Percentiles rank a stretch among this genome's conserved stretches.
Evolutionary conservation across 139 green algal species (phyloP).

Genomic region (Chlamydomonas urium): DNA sequence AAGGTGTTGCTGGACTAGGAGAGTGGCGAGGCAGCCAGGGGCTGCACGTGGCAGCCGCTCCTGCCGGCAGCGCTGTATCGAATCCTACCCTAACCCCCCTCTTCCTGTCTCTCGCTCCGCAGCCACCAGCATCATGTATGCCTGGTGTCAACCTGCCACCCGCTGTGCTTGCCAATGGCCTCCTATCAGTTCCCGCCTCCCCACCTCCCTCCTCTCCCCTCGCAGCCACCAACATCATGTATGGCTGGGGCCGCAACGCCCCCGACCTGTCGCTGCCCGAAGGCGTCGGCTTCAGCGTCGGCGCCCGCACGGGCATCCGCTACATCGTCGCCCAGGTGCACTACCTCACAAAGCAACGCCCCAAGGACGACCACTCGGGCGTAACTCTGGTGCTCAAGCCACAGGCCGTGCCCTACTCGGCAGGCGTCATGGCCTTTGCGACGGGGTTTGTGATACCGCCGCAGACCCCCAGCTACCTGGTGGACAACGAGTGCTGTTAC

Average conservation of each 20-base stretch:
- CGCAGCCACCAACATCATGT: conserved; percentile 30
- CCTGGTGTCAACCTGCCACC: too few relatives aligned
- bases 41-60: too few relatives aligned
- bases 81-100: too few relatives aligned
- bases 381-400: conserved; percentile 55
- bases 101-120: too few relatives aligned
- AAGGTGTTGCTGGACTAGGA: too few relatives aligned
- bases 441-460: conserved; percentile 65
- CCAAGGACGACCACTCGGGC: conserved; percentile 57
- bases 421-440: conserved; percentile 68
- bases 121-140: too few relatives aligned
- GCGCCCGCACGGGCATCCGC: conserved; percentile 39
- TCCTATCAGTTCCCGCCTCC: too few relatives aligned
- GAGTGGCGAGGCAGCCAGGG: too few relatives aligned
- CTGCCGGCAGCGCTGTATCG: too few relatives aligned
- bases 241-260: conserved; percentile 83
- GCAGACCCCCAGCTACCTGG: conserved; percentile 25
- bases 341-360: conserved; percentile 47
- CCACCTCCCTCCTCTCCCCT: not conserved
- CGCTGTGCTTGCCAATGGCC: too few relatives aligned
- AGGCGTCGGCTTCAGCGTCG: conserved; percentile 68
- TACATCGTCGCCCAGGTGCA: conserved; percentile 77
- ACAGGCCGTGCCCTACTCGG: conserved; percentile 44
- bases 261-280: conserved; percentile 57
- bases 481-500: conserved; percentile 80